Evolutionary conservation across 164 flowering plant genomes (phyloP).

Genomic region (Amborella trichopoda): DNA sequence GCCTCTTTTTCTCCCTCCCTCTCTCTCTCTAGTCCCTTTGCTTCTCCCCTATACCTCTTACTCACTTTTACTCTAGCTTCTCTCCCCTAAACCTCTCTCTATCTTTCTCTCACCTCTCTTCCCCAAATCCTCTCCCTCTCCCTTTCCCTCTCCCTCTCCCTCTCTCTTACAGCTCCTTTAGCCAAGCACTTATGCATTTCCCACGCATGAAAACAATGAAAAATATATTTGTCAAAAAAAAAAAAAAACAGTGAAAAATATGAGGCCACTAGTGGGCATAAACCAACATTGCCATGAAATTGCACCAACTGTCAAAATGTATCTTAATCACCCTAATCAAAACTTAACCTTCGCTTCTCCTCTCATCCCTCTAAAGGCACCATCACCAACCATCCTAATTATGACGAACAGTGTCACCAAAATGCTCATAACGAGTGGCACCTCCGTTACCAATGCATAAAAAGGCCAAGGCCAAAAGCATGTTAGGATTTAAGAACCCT

Average conservation of each 20-base stretch:
- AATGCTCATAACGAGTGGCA: constrained; percentile 54
- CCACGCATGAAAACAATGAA: constrained; percentile 63
- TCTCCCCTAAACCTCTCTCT: constrained; percentile 40
- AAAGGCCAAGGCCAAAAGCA: constrained; percentile 33
- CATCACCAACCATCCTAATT: constrained; percentile 41
- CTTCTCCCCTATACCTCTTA: too few relatives aligned
- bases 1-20: too few relatives aligned
- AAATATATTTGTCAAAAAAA: too few relatives aligned
- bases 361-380: constrained; percentile 44
- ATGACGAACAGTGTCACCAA: constrained; percentile 48
- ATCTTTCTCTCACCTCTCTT: constrained; percentile 51
- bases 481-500: too few relatives aligned
- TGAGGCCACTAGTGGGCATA: constrained; percentile 78
- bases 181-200: constrained; percentile 68
- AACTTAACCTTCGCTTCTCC: constrained; percentile 25
- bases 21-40: too few relatives aligned
- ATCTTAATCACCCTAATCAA: constrained; percentile 26
- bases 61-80: constrained; percentile 47
- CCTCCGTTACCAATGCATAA: too few relatives aligned
- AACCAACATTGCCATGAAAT: constrained; percentile 65
- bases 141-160: constrained; percentile 55
- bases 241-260: constrained; percentile 60
- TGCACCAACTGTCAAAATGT: constrained; percentile 38
- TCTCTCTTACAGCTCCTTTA: constrained; percentile 47
- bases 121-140: too few relatives aligned